Base-by-base conservation (phyloP, 352 stramenopile species). In the Pythium dissimile region DNA sequence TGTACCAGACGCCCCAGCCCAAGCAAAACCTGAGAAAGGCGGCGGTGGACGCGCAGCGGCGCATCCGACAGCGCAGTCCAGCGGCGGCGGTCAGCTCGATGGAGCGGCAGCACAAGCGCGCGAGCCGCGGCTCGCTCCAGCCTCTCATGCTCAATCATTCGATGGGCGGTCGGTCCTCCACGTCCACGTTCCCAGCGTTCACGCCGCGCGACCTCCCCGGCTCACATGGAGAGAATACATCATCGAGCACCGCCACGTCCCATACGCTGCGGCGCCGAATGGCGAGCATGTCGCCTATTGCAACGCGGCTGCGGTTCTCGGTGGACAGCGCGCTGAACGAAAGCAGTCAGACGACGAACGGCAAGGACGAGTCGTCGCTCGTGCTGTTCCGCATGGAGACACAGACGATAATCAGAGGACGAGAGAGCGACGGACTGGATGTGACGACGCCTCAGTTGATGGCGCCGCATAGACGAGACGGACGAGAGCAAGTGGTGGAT, bases 201-300 rank as follows among this genome's bases (percentile, higher is more conserved):
- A 74, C 54, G 18, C 75, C 74, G n/a, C 69, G 84, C 45, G 82
- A 92, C 48, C 71, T 89, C 10, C 35, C 31, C 21, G 62, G 38
- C 5, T 37, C 50, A 9, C 35, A 50, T 21, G 28, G 61, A 35
- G 6, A 52, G 12, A 37, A 28, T 38, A 47, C 49, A 13, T 20
- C 58, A 0, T 63, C 54, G 13, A 63, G 63, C 21, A 64, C 52
- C n/a, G 72, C n/a, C n/a, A n/a, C 75, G 15, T 87, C 79, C 9
- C 76, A 87, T 56, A 79, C 62, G 21, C 62, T 92, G 24, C 70
- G 72, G 37, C 30, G 69, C 20, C 74, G 75, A 24, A 71, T 87
- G 61, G 76, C 64, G 1, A 65, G 70, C 44, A 59, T 89, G 24
- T 92, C 82, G n/a, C 82, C 82, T 0, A 89, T 92, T 59, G 43